Evolutionary conservation across 2,329 filamentous ascomycete genomes (phyloP).

Genomic region (Incumbomyces delicatus): DNA sequence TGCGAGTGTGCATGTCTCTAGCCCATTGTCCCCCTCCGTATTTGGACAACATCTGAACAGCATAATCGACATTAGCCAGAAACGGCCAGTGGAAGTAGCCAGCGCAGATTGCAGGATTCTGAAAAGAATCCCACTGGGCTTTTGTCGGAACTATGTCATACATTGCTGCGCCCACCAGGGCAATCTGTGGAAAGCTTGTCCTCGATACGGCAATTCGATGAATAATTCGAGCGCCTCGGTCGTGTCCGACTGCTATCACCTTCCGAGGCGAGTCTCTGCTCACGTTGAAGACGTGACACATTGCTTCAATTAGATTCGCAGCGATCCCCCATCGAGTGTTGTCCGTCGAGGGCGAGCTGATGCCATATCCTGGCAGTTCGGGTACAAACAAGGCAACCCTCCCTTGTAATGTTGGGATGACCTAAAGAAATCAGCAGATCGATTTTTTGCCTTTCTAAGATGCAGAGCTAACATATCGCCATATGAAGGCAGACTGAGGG

Average conservation of each 20-base stretch:
- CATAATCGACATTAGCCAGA: constrained; percentile 37
- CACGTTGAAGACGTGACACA: constrained; percentile 25
- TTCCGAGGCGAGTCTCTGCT: constrained; percentile 19
- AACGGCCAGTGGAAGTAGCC: constrained; percentile 44
- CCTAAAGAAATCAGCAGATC: constrained; percentile 5
- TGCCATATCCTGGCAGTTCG: constrained; percentile 21
- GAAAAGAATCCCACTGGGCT: constrained; percentile 36
- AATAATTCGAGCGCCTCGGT: constrained; percentile 41
- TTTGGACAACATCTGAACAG: constrained; percentile 34
- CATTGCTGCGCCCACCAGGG: constrained; percentile 32
- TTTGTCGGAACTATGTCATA: constrained; percentile 43
- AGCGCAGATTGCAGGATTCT: constrained; percentile 27
- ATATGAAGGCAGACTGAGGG: constrained; percentile 20
- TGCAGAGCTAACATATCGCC: constrained; percentile 6
- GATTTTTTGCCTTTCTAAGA: neutral
- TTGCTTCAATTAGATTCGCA: constrained; percentile 32
- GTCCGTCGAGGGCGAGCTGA: constrained; percentile 16
- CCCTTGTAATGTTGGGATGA: constrained; percentile 12
- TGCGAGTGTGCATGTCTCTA: constrained; percentile 25
- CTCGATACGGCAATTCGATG: constrained; percentile 40
- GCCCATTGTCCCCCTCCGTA: constrained; percentile 34
- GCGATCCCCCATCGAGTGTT: constrained; percentile 35
- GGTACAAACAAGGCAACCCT: constrained; percentile 18
- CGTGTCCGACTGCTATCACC: constrained; percentile 41
- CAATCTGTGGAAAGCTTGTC: constrained; percentile 19